Conservation (phyloP, 2,329 filamentous ascomycete genomes). For the Hypoxylon sp. region DNA sequence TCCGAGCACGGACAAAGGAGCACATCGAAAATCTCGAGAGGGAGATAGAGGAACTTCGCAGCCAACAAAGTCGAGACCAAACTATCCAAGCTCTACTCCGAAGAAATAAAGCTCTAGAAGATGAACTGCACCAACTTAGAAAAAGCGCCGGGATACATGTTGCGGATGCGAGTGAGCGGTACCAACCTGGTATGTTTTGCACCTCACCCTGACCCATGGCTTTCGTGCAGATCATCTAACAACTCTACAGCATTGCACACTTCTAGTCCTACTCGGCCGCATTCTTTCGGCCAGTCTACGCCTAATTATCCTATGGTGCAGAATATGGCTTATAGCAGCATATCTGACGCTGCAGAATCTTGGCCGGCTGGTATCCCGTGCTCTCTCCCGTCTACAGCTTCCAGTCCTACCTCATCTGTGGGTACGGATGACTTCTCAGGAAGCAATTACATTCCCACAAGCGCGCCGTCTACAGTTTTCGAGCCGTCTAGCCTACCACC, state of each 20-base stretch:
- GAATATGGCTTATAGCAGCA: conserved; percentile 59
- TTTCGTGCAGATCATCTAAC: conserved; percentile 25
- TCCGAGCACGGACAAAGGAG: conserved; percentile 86
- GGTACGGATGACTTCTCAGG: conserved; percentile 64
- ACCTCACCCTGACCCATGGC: neutral
- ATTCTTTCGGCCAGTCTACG: conserved; percentile 60
- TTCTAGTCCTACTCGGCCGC: conserved; percentile 62
- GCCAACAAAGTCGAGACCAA: conserved; percentile 63
- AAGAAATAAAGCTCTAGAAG: conserved; percentile 68
- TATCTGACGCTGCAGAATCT: conserved; percentile 62
- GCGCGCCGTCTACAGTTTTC: conserved; percentile 63
- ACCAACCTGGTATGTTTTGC: conserved; percentile 49
- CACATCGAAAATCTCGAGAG: conserved; percentile 85
- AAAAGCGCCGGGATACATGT: conserved; percentile 62
- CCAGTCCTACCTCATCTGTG: conserved; percentile 66
- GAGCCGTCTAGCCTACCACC: conserved; percentile 53
- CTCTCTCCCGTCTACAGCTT: conserved; percentile 64
- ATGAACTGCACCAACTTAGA: conserved; percentile 64
- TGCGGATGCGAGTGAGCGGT: conserved; percentile 44
- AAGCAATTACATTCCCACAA: conserved; percentile 64
- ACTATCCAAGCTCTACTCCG: conserved; percentile 67
- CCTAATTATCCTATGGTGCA: conserved; percentile 62
- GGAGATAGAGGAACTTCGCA: conserved; percentile 79
- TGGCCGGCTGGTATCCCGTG: conserved; percentile 63
- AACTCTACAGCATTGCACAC: conserved; percentile 45